Percentiles rank a stretch among this genome's conserved stretches.
These are phyloP conservation scores for Neurospora sublineolata DNA, from an alignment of 495 filamentous ascomycete genomes.

Conservation along the genomic window DNA sequence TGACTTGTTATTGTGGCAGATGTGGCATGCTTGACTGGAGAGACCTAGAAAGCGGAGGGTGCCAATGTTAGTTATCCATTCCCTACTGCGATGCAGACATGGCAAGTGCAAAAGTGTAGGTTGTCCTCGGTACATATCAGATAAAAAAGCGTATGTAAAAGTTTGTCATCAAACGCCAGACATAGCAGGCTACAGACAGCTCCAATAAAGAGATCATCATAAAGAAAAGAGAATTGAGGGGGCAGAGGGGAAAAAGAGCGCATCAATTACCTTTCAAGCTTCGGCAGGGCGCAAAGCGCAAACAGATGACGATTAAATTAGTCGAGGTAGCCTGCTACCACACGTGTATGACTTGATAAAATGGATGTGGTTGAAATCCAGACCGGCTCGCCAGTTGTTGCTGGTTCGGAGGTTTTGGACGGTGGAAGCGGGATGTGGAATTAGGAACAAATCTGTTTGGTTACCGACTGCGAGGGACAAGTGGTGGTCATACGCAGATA, in stretches of 20 bases:
- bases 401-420: background rate
- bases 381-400: background rate
- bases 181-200: slow-evolving; percentile 70
- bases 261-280: background rate
- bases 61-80: background rate
- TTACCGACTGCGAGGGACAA: background rate
- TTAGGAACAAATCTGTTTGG: background rate
- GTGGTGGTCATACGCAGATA: background rate
- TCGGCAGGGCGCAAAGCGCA: background rate
- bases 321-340: background rate
- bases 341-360: background rate
- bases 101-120: background rate
- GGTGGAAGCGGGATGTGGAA: background rate
- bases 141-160: slow-evolving; percentile 42
- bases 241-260: slow-evolving; percentile 1
- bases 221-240: background rate
- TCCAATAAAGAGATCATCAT: slow-evolving; percentile 75
- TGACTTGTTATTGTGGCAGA: background rate
- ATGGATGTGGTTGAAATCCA: background rate
- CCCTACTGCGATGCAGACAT: background rate
- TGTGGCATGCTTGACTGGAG: background rate
- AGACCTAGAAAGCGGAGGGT: background rate
- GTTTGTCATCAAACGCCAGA: slow-evolving; percentile 37
- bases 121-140: slow-evolving; percentile 19
- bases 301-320: background rate